Evolutionary conservation across 371 early-diverging fungal species (phyloP), one percentile per base, ranked within the genome.

Genomic region (Rhizopus stolonifer): DNA sequence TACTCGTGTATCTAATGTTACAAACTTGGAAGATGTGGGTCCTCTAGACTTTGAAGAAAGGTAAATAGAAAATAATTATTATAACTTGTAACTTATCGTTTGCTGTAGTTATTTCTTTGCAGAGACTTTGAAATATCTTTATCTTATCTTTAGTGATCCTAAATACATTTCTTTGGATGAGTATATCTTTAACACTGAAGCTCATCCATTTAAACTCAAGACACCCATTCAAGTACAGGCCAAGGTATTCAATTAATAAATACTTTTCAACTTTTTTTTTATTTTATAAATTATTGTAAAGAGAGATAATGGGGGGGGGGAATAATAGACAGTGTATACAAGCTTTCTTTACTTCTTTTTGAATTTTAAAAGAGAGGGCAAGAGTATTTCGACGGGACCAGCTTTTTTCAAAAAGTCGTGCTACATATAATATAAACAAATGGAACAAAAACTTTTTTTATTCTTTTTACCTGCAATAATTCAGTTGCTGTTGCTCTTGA

Each of bases 101-200:
- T n/a, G n/a, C n/a, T 36, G 0, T 60, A 89, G 88, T 21, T 93
- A 91, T 63, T 93, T 95, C 67, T 62, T 93, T 57, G 91, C 89
- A 0, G 95, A 96, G 60, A 95, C 95, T 0, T 74, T 95, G 47
- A 96, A 96, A 67, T 96, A 95, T 56, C 74, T 94, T 19, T 95
- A 92, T 64, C 66, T 94, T 61, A 79, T 92, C 31, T 95, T 95
- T 61, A 69, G 74, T 24, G 81, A 84, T 36, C 65, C 78, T 18
- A 67, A 65, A 6, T 31, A 77, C 11, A 65, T 89, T 3, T 82
- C 90, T 3, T 69, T 94, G 55, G 84, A 90, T 57, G 74, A 92
- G 50, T 92, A 79, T 43, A 80, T 90, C 6, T 74, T 87, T 48
- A 90, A 80, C 19, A 88, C 90, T 0, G 88, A 88, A 49, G 91